These are phyloP conservation scores for Coniosporium tulheliwenetii DNA, from an alignment of 2,329 filamentous ascomycete species.

Conservation along the genomic window DNA sequence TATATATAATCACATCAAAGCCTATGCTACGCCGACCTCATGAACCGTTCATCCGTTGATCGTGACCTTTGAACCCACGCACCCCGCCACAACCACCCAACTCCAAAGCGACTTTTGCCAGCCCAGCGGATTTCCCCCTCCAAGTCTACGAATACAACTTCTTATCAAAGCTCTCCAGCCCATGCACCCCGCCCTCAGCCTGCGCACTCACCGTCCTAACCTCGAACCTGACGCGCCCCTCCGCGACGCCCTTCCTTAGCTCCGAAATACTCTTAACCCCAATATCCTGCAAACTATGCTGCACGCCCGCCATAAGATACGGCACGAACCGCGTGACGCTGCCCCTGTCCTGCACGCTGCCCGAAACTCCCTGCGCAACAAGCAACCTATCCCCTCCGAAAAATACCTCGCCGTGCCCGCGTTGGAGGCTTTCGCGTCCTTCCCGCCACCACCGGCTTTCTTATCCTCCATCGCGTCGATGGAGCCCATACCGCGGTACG, in stretches of 20 bases:
- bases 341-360: slow-evolving; percentile 64
- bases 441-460: slow-evolving; percentile 66
- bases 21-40: too few relatives aligned
- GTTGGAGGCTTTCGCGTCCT: slow-evolving; percentile 58
- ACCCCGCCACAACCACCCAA: too few relatives aligned
- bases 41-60: too few relatives aligned
- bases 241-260: slow-evolving; percentile 59
- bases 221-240: slow-evolving; percentile 77
- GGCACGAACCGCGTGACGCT: slow-evolving; percentile 91
- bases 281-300: slow-evolving; percentile 95
- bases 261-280: slow-evolving; percentile 66
- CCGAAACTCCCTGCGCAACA: slow-evolving; percentile 92
- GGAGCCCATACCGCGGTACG: slow-evolving; percentile 96
- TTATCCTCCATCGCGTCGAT: slow-evolving; percentile 99
- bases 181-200: slow-evolving; percentile 90
- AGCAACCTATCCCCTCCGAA: slow-evolving; percentile 91
- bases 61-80: too few relatives aligned
- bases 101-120: too few relatives aligned
- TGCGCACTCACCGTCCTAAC: slow-evolving; percentile 86
- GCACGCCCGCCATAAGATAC: slow-evolving; percentile 86
- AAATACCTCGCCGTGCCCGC: slow-evolving; percentile 97
- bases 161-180: slow-evolving; percentile 97
- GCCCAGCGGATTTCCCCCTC: too few relatives aligned
- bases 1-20: too few relatives aligned
- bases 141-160: slow-evolving; percentile 74